Conservation (phyloP, 1,284 basidiomycete genomes). For the Microbotryum intermedium region DNA sequence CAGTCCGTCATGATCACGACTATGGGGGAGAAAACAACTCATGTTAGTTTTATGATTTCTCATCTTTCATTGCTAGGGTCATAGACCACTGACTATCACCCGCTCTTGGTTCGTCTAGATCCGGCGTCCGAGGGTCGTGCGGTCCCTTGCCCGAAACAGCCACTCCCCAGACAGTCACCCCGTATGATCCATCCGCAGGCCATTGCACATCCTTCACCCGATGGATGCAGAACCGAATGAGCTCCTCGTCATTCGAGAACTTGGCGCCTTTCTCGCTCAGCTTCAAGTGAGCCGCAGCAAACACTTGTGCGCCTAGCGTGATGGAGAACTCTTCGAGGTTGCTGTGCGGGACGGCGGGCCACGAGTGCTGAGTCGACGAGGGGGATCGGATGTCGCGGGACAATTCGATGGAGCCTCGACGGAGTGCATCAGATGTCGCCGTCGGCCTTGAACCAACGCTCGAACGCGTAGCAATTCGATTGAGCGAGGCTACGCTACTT, state of each 20-base stretch:
- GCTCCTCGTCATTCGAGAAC: conserved; percentile 39
- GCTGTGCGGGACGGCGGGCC: conserved; percentile 1
- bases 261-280: conserved; percentile 59
- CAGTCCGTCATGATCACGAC: conserved; percentile 56
- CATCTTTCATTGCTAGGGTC: not conserved
- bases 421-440: conserved; percentile 41
- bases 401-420: conserved; percentile 1
- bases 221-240: conserved; percentile 23
- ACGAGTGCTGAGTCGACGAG: conserved; percentile 23
- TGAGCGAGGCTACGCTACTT: not conserved
- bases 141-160: conserved; percentile 6
- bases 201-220: conserved; percentile 14
- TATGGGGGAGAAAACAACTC: not conserved
- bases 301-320: conserved; percentile 63
- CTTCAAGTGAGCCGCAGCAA: conserved; percentile 53
- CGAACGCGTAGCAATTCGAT: not conserved
- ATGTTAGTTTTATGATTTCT: not conserved
- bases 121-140: not conserved
- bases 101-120: conserved; percentile 18
- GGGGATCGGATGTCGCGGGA: conserved; percentile 17
- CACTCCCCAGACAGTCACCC: conserved; percentile 13
- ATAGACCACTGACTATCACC: conserved; percentile 12
- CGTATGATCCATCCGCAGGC: conserved; percentile 8
- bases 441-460: conserved; percentile 47
- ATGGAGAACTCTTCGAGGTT: conserved; percentile 48